Evolutionary conservation across 129 eudicot species (phyloP), one percentile per base, ranked within the genome.

Genomic region (Smallanthus sonchifolius): DNA sequence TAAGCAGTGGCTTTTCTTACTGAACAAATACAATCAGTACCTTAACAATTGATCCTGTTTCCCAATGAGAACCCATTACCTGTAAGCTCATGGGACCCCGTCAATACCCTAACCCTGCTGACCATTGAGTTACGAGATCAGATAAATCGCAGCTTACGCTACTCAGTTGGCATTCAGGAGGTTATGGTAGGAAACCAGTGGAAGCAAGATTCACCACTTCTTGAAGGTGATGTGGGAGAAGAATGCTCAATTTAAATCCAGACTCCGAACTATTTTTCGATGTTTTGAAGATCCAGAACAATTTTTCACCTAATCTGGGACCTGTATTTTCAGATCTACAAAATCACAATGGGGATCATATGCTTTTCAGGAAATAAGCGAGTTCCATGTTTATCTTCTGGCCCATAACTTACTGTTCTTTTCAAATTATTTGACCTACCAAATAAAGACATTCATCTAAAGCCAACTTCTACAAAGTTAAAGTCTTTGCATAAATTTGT

Each of bases 271-370:
- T 5, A 10, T 16, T 52, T 24, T 28, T 52, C 0, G 60, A 6
- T 62, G 43, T 62, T 13, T 62, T 34, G 42, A 62, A 32, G 74
- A 90, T 93, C 80, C 97, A 93, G 83, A 83, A 65, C 76, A 76
- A 63, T 10, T 93, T 77, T 76, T 90, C 96, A 93, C 85, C 91
- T 24, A 56, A 79, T 28, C 70, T 90, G 73, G 90, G 71, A 51
- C 15, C 87, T 28, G 61, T 67, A 63, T 69, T 83, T 40, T 79
- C 85, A 57, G 81, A 90, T 16, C 76, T 90, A 73, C 83, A 80
- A 34, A 80, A 34, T 69, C 88, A 48, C 74, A 51, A 73, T 90
- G 95, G 97, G 93, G 86, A 67, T 76, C 69, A 13, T 80, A 79
- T 75, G 72, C 79, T 64, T 52, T 73, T 34, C 85, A 72, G 74